Base-by-base conservation (phyloP, 1,139 yeast species). In the Zygosaccharomyces pseudobailii region DNA sequence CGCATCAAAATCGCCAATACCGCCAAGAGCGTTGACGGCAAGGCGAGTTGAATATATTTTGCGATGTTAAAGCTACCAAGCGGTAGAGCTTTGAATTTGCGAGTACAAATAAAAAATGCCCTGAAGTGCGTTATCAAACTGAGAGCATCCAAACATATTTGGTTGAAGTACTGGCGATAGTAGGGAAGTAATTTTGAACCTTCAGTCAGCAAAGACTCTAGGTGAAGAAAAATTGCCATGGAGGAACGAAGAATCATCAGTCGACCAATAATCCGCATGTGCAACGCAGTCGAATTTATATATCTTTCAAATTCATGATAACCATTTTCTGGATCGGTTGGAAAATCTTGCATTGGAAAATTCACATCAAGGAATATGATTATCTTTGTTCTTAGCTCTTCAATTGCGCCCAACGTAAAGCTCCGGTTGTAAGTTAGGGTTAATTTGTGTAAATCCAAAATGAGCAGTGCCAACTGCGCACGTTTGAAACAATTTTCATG, bases 181-280 rank as follows among this genome's bases (percentile, higher is more conserved):
- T 57, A 54, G 7, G 56, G 56, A 25, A 54, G 40, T 40, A 51
- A 46, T 20, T 53, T 39, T 25, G 52, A 46, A 20, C 49, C 33
- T 17, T 46, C 41, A 17, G 49, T 30, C 4, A 51, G 43, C 6
- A 37, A 39, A 38, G 50, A 46, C 34, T 64, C 68, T 32, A 61
- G 62, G 51, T 62, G 57, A n/a, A 58, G 45, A 47, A 61, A 51
- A 24, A 62, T 31, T 3, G 66, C 59, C 43, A 55, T 51, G 1
- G 61, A 53, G 2, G 59, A 54, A 38, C 66, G 55, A n/a, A 61
- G 47, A 42, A 58, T 43, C 27, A 61, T 47, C 31, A 58, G 39
- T 28, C 49, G 47, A 30, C 59, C 56, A 44, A 62, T 39, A 31
- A 57, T 46, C n/a, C 54, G 49, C 9, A 56, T 49, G 8, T 60